Evolutionary conservation across 805 yeast genomes (phyloP).

Genomic region (Wickerhamomyces kurtzmanii): DNA sequence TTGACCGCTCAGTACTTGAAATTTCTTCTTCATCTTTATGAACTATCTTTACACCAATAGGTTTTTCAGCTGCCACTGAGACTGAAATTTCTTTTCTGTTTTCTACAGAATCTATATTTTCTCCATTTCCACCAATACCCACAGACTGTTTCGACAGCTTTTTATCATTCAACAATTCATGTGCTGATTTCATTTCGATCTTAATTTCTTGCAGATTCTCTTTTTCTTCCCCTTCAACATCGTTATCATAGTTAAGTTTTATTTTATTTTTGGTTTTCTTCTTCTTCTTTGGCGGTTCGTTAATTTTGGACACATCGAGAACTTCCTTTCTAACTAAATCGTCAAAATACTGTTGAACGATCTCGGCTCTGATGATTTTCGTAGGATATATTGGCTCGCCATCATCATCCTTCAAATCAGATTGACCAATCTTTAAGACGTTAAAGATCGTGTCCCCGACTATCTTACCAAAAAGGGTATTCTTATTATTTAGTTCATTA

Average conservation of each 20-base stretch:
- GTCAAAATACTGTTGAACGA: constrained; percentile 38
- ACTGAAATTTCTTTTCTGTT: too few species aligned
- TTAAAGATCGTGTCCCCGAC: constrained; percentile 47
- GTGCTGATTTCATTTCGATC: constrained; percentile 35
- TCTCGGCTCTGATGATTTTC: constrained; percentile 26
- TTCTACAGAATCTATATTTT: too few species aligned
- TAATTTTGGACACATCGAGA: background rate
- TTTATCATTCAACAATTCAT: constrained; percentile 23
- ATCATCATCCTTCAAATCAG: constrained; percentile 30
- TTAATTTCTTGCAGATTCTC: constrained; percentile 13
- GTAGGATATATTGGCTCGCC: constrained; percentile 46
- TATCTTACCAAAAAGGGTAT: constrained; percentile 47
- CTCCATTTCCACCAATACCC: background rate
- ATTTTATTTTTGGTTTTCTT: constrained; percentile 23
- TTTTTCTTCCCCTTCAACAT: constrained; percentile 21
- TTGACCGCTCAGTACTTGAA: too few species aligned
- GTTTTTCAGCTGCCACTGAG: background rate
- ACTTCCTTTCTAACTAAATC: constrained; percentile 20
- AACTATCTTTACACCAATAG: background rate
- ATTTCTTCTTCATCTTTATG: background rate
- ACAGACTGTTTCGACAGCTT: constrained; percentile 6
- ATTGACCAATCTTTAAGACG: constrained; percentile 36
- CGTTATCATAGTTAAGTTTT: constrained; percentile 28
- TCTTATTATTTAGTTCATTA: constrained; percentile 30
- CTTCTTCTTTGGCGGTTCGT: constrained; percentile 6